Conservation (phyloP, 2,329 filamentous ascomycete species). For the Alternaria triticina region DNA sequence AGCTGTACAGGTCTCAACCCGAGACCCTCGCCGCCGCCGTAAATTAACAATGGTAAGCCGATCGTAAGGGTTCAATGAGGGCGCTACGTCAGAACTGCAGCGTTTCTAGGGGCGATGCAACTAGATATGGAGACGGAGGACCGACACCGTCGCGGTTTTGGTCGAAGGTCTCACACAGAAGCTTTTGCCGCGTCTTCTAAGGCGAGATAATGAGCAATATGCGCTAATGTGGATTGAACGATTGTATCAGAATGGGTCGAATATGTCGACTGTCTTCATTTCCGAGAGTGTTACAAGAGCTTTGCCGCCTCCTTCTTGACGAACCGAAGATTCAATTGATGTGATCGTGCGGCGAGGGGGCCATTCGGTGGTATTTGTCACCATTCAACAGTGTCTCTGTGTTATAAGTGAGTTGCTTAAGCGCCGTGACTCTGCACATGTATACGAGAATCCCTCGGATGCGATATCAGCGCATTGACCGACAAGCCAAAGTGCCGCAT, state of each 20-base stretch:
- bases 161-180: not conserved
- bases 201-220: not conserved
- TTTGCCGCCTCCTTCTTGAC: not conserved
- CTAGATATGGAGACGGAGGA: too few species aligned
- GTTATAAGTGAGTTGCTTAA: too few species aligned
- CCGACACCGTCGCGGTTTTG: not conserved
- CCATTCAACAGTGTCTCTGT: too few species aligned
- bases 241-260: not conserved
- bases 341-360: too few species aligned
- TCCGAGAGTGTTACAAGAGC: not conserved
- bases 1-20: not conserved
- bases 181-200: not conserved
- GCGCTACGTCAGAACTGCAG: not conserved
- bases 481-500: too few species aligned
- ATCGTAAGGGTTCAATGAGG: not conserved
- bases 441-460: too few species aligned
- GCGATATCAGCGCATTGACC: too few species aligned
- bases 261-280: not conserved
- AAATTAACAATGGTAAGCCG: not conserved
- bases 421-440: too few species aligned
- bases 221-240: not conserved
- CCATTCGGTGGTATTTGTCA: too few species aligned
- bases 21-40: not conserved
- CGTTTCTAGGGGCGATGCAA: too few species aligned
- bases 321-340: too few species aligned